These are phyloP conservation scores for Trichophyton benhamiae DNA, from an alignment of 2,329 filamentous ascomycete species.

Conservation along the genomic window DNA sequence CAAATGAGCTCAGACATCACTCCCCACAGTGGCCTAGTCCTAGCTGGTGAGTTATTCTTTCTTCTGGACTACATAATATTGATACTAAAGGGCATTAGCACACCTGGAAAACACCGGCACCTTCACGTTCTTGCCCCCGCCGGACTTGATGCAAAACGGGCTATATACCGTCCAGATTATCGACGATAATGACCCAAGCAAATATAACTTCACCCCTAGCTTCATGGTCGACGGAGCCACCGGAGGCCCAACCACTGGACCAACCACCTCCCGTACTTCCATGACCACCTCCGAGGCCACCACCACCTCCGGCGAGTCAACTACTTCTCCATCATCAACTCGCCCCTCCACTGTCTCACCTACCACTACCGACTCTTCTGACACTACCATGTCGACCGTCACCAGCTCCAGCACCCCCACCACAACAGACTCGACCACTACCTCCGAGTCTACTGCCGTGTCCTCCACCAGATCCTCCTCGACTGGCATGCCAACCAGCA, in stretches of 20 bases:
- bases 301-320: constrained; percentile 17
- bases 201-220: constrained; percentile 42
- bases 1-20: constrained; percentile 33
- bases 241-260: constrained; percentile 21
- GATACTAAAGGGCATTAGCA: constrained; percentile 21
- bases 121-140: constrained; percentile 38
- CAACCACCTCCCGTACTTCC: constrained; percentile 15
- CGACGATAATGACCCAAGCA: constrained; percentile 31
- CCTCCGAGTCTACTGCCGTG: not conserved
- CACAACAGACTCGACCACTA: constrained; percentile 16
- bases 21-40: constrained; percentile 28
- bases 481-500: constrained; percentile 2
- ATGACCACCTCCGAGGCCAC: constrained; percentile 17
- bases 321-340: constrained; percentile 18
- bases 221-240: constrained; percentile 39
- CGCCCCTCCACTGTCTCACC: constrained; percentile 15
- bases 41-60: constrained; percentile 31
- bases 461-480: not conserved
- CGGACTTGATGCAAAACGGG: constrained; percentile 29
- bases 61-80: not conserved
- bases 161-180: constrained; percentile 45
- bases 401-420: constrained; percentile 17
- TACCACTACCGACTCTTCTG: constrained; percentile 10
- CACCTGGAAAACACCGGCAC: constrained; percentile 38
- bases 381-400: constrained; percentile 12